Conservation (phyloP, 2,329 filamentous ascomycete species). For the Neocatenulostroma microsporum region DNA sequence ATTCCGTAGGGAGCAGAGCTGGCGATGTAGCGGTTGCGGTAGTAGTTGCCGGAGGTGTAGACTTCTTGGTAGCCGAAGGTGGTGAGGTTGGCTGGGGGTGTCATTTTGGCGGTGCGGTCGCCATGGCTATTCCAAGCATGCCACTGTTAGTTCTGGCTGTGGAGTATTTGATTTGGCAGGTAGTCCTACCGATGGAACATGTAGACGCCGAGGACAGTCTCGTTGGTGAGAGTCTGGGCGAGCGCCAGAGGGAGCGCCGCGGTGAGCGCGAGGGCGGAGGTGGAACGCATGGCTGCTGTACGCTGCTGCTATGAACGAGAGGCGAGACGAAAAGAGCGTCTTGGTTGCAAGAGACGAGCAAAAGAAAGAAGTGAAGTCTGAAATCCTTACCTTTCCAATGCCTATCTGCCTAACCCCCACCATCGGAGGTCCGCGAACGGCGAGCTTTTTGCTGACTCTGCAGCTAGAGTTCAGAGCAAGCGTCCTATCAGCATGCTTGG, state of each 20-base stretch:
- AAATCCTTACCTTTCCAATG: background rate
- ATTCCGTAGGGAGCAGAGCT: constrained; percentile 54
- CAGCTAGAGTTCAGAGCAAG: no score
- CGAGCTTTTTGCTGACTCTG: no score
- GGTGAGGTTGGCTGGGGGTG: constrained; percentile 64
- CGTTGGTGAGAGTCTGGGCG: constrained; percentile 31
- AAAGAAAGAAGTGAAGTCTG: background rate
- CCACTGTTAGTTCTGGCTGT: background rate
- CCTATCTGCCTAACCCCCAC: no score
- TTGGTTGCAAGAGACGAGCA: background rate
- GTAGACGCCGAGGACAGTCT: constrained; percentile 73
- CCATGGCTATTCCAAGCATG: constrained; percentile 53
- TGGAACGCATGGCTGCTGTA: constrained; percentile 6
- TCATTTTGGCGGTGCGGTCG: constrained; percentile 73
- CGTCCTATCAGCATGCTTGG: no score
- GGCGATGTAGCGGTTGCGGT: constrained; percentile 66
- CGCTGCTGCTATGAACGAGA: background rate
- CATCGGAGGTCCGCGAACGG: no score
- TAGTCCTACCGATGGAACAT: constrained; percentile 57
- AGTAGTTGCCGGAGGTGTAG: constrained; percentile 64
- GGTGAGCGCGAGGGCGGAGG: constrained; percentile 19
- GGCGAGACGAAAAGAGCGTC: background rate
- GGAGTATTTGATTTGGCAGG: no score
- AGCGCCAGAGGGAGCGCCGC: constrained; percentile 19
- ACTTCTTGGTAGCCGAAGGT: constrained; percentile 71